Conservation (phyloP, 768 basidiomycete species). For the Termitomyces sp. region DNA sequence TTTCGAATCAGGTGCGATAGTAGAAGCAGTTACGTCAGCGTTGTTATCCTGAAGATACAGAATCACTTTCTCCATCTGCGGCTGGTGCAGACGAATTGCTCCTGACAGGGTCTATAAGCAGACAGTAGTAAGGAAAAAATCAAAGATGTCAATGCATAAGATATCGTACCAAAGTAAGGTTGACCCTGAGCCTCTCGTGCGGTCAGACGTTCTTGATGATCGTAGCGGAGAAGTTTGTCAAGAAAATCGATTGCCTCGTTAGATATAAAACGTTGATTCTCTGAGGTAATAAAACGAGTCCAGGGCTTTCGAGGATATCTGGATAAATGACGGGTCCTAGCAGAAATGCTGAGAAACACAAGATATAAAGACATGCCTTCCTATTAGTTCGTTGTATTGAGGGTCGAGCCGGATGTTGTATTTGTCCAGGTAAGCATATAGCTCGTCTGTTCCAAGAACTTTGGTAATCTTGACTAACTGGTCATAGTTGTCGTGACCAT, state of each 20-base stretch:
- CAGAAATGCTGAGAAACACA: neutral
- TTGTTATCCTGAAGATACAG: slow-evolving; percentile 41
- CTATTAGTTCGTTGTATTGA: slow-evolving; percentile 94
- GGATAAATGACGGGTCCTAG: slow-evolving; percentile 9
- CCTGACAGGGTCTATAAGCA: slow-evolving; percentile 59
- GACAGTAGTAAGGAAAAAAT: slow-evolving; percentile 13
- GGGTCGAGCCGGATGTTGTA: slow-evolving; percentile 94
- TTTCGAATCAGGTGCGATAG: slow-evolving; percentile 12
- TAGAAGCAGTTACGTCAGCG: slow-evolving; percentile 9
- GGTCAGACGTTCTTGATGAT: slow-evolving; percentile 95
- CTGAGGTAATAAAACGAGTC: slow-evolving; percentile 91
- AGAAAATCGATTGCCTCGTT: slow-evolving; percentile 96
- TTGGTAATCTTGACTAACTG: slow-evolving; percentile 98
- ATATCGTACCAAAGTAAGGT: slow-evolving; percentile 77
- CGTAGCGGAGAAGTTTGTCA: slow-evolving; percentile 93
- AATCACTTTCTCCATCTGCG: slow-evolving; percentile 64
- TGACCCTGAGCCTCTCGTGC: slow-evolving; percentile 91
- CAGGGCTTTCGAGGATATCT: slow-evolving; percentile 94
- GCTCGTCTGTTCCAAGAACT: slow-evolving; percentile 93
- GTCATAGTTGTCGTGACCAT: slow-evolving; percentile 98
- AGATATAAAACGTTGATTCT: slow-evolving; percentile 94
- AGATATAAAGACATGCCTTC: slow-evolving; percentile 45
- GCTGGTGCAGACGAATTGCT: slow-evolving; percentile 35
- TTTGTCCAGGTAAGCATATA: slow-evolving; percentile 89
- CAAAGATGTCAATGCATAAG: slow-evolving; percentile 2